Base-by-base conservation (phyloP, 2,329 filamentous ascomycete species). In the Didymella glomerata region DNA sequence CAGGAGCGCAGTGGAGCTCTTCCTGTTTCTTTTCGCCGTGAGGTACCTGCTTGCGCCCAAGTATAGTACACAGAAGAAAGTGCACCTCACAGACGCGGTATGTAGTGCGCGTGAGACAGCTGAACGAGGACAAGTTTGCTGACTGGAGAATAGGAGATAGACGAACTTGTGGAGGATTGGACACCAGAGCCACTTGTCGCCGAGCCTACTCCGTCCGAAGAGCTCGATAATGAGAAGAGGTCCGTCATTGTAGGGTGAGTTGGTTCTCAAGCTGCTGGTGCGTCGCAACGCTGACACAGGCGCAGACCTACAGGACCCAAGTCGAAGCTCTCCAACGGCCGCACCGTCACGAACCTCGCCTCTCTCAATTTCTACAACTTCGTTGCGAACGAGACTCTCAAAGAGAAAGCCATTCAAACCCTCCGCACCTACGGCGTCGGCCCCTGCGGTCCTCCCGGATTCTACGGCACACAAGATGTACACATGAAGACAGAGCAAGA, bases 331-430 rank as follows among this genome's bases (percentile, higher is more conserved):
- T 84, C 88, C 47, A 97, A 89, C 77, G 95, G 95, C 70, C 90
- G 92, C 66, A 96, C 91, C 18, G 95, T 97, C 24, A 92, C 86
- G 57, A 99, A 99, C 76, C 88, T 99, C 64, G 94, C 92, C 36
- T 96, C 92, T 1, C 95, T 93, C 81, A 99, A 99, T 78, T 97
- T 95, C 79, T 98, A 96, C 83, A 98, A 99, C 81, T 93, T 99
- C 78, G 92, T 96, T 65, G 87, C 88, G 52, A 97, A 97, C 76
- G 94, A 98, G 62, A 86, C 89, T 34, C 88, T 99, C 71, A 97
- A 96, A 74, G 93, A 97, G 69, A 96, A 97, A 77, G 95, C 94
- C 1, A 93, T 99, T 63, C 90, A 94, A 77, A 96, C 93, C 0
- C 85, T 99, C 38, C 91, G 94, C 60, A 96, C 91, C 20, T 99